phyloP scores from a whole-genome alignment of 371 early-diverging fungal genomes.

The Apophysomyces sp. region DNA sequence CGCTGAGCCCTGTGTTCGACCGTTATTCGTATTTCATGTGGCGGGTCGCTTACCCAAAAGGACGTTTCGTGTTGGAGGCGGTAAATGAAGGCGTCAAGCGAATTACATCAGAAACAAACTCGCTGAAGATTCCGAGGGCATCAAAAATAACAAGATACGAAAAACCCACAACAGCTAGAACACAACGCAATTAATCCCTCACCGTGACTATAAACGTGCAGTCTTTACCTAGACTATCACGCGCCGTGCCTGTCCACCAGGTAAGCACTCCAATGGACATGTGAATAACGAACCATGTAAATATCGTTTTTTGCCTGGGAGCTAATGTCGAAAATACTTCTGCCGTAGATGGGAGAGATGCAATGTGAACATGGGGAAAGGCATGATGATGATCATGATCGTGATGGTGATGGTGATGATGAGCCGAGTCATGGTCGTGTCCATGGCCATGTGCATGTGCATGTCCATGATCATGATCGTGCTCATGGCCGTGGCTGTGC shows the following conservation, averaged over 20 bases:
- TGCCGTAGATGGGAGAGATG: slow-evolving; percentile 38
- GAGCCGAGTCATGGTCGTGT: slow-evolving; percentile 22
- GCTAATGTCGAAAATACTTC: slow-evolving; percentile 45
- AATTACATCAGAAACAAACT: slow-evolving; percentile 49
- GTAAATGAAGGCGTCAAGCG: slow-evolving; percentile 34
- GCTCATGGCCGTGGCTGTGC: slow-evolving; percentile 8
- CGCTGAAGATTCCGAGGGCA: slow-evolving; percentile 28
- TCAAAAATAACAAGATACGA: slow-evolving; percentile 13
- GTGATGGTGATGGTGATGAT: slow-evolving; percentile 19
- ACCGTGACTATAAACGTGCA: too few relatives aligned
- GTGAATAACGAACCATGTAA: slow-evolving; percentile 59
- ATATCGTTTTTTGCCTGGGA: slow-evolving; percentile 61
- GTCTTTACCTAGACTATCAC: slow-evolving; percentile 57
- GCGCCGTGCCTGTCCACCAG: slow-evolving; percentile 51
- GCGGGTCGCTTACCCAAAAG: slow-evolving; percentile 44
- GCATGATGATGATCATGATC: slow-evolving; percentile 27
- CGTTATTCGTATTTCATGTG: not conserved
- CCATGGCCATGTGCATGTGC: slow-evolving; percentile 21
- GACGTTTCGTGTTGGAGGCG: slow-evolving; percentile 40
- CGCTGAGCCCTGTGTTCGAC: slow-evolving; percentile 37
- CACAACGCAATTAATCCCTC: not conserved
- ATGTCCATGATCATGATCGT: slow-evolving; percentile 14
- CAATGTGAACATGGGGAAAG: slow-evolving; percentile 18
- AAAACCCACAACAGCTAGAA: slow-evolving; percentile 52
- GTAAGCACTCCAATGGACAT: slow-evolving; percentile 41